These are phyloP conservation scores for Madurella mycetomatis DNA, from an alignment of 2,329 filamentous ascomycete species.

Conservation along the genomic window DNA sequence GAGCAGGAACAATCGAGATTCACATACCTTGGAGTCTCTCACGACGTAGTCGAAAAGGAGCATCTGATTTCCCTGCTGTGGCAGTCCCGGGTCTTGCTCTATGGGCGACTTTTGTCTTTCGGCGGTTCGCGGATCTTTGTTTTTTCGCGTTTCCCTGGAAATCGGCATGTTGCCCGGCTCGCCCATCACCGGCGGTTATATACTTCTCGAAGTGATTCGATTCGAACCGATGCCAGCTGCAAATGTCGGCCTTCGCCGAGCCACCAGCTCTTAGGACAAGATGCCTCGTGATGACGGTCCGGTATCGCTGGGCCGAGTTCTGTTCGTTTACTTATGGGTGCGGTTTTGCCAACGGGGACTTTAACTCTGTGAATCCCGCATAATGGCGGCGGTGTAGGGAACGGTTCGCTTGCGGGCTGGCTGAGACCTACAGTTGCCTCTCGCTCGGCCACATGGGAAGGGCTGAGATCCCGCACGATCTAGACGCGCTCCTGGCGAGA, in stretches of 20 bases:
- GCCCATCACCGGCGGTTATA: not conserved
- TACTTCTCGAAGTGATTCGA: not conserved
- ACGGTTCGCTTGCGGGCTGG: not conserved
- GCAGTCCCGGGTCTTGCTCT: not conserved
- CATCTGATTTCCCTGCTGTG: not conserved
- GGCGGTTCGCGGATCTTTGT: not conserved
- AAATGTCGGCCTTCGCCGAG: not conserved
- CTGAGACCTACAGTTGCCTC: not conserved
- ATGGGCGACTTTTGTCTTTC: not conserved
- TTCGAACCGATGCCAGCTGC: not conserved
- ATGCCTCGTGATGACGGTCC: not conserved
- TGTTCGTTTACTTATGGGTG: not conserved
- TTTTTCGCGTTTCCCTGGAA: not conserved
- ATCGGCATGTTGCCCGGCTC: not conserved
- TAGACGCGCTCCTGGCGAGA: not conserved
- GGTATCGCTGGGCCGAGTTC: not conserved
- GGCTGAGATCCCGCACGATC: not conserved
- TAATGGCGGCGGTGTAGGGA: not conserved
- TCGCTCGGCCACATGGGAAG: not conserved
- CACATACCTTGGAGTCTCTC: slow-evolving; percentile 14
- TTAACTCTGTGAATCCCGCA: not conserved
- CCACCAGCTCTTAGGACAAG: not conserved
- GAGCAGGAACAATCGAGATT: not conserved
- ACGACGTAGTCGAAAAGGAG: slow-evolving; percentile 8
- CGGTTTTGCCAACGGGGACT: not conserved